Percentiles rank a stretch among this genome's conserved stretches.
phyloP scores from a whole-genome alignment of 2,329 filamentous ascomycete genomes.

The Penicillium sp. region DNA sequence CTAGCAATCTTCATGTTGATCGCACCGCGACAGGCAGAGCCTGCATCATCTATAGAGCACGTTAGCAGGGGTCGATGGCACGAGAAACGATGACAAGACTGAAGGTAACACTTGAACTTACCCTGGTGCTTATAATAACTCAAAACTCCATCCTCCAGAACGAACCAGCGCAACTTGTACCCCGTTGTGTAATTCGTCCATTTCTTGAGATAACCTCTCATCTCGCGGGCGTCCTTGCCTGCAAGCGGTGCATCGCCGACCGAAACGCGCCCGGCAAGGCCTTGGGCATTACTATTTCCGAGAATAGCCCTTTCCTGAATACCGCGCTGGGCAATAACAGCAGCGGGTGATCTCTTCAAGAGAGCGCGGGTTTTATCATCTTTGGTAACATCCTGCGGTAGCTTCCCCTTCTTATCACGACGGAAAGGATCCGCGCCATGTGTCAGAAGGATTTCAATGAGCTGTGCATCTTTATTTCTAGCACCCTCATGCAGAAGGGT shows the following conservation, averaged over 20 bases:
- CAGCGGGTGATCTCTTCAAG: constrained; percentile 90
- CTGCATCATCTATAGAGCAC: constrained; percentile 69
- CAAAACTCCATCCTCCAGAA: constrained; percentile 92
- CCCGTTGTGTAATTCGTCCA: constrained; percentile 99
- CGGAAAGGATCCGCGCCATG: constrained; percentile 96
- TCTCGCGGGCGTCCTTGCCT: constrained; percentile 86
- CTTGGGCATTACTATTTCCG: constrained; percentile 64
- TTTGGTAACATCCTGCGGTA: constrained; percentile 94
- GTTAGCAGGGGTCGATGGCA: constrained; percentile 3
- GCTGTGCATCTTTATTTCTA: constrained; percentile 76
- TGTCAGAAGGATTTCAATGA: constrained; percentile 86
- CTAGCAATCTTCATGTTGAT: constrained; percentile 98
- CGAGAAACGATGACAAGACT: constrained; percentile 17
- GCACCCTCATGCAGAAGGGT: constrained; percentile 92
- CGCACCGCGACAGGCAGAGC: constrained; percentile 90
- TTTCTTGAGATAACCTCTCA: constrained; percentile 98
- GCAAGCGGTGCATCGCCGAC: constrained; percentile 57
- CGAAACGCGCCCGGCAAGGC: constrained; percentile 51
- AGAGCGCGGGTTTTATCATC: constrained; percentile 87
- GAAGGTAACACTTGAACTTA: constrained; percentile 27
- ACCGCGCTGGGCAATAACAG: constrained; percentile 87
- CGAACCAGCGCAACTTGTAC: constrained; percentile 97
- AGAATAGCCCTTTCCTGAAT: constrained; percentile 97
- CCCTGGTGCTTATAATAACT: constrained; percentile 98
- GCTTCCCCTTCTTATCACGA: constrained; percentile 88